phyloP scores from a whole-genome alignment of 306 rosid genomes.

The Gastrolobium villosum region DNA sequence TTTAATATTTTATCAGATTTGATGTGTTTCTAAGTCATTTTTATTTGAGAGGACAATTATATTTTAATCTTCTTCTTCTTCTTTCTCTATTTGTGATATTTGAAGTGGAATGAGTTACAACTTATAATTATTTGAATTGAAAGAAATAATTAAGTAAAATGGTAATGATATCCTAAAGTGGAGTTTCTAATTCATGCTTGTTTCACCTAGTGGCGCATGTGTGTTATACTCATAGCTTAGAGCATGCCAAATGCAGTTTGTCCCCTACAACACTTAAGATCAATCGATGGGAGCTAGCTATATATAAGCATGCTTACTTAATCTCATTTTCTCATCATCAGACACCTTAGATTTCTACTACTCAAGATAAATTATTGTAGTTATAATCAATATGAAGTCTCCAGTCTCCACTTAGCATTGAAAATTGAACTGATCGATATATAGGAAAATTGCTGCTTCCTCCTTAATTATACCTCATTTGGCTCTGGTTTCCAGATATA shows the following conservation, averaged over 20 bases:
- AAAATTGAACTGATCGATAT: background rate
- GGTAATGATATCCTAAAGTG: background rate
- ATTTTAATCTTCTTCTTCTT: background rate
- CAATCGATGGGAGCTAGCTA: background rate
- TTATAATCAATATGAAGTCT: background rate
- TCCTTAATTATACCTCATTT: background rate
- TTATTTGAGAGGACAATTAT: background rate
- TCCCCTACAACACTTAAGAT: background rate
- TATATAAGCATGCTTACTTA: background rate
- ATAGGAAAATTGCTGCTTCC: background rate
- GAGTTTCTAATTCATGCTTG: background rate
- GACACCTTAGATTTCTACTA: background rate
- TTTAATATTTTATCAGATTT: background rate
- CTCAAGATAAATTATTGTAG: background rate
- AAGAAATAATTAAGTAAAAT: background rate
- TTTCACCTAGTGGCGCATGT: constrained; percentile 16
- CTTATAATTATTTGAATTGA: background rate
- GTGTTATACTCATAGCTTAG: background rate
- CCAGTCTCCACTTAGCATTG: background rate
- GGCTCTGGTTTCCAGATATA: background rate
- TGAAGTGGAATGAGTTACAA: background rate
- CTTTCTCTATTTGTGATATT: background rate
- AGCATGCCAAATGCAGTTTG: background rate
- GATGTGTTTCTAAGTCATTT: background rate
- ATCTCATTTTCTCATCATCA: background rate